Evolutionary conservation across 2,329 filamentous ascomycete species (phyloP), one percentile per base, ranked within the genome.

Genomic region (Hypoxylon sp.): DNA sequence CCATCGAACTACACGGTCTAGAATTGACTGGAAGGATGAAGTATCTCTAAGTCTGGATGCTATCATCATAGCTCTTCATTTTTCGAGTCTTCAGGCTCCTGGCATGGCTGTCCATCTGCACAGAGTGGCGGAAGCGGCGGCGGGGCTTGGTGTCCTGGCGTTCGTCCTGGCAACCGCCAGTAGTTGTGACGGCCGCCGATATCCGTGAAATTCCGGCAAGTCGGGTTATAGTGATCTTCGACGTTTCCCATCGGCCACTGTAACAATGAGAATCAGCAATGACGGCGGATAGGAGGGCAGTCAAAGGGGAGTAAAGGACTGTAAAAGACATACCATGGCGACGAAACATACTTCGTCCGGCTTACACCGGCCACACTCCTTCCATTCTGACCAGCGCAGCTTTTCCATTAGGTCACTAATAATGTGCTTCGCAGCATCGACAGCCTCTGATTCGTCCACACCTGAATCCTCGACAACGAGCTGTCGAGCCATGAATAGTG

Each of bases 361-460:
- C 5, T 62, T 48, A 58, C 80, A 82, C 3, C 46, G 63, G 1
- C 71, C 72, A 60, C 80, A 82, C 45, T 78, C 66, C 62, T 77
- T 79, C 77, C 77, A 81, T 5, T 68, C 74, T 3, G 76, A 74
- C 80, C 80, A 82, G 11, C 61, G 59, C n/a, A 81, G 72, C 32
- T 64, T 60, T 4, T 60, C 64, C 59, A 76, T 78, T 19, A 82
- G 63, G 2, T 63, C 46, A 3, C 17, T 41, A 2, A 78, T 30
- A 21, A 73, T 19, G 6, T 55, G 55, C 30, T 69, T 63, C 0
- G 67, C 63, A 0, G 55, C 48, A 0, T 50, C 30, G 0, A 72
- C 41, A 1, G 70, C 52, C 1, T 48, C 30, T 0, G 53, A 11
- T 2, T 67, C 46, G 6, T 71, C 68, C 0, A 60, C 50, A 0